phyloP scores from a whole-genome alignment of 768 basidiomycete genomes.

The Kwoniella newhampshirensis region DNA sequence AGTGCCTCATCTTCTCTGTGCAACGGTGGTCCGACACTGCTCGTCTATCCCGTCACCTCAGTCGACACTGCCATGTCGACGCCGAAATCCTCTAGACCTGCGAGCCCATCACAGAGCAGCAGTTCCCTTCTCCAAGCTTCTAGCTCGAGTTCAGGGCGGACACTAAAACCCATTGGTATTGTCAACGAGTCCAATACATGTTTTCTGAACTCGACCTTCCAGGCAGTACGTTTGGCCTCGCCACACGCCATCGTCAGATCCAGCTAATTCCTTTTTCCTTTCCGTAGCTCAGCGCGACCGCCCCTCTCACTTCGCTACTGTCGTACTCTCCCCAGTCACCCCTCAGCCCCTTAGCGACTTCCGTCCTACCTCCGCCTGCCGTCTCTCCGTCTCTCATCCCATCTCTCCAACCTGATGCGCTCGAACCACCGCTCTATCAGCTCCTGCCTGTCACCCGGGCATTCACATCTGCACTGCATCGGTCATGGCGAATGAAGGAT shows the following conservation, averaged over 20 bases:
- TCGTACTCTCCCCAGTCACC: constrained; percentile 52
- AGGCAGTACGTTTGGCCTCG: constrained; percentile 59
- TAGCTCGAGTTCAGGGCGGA: constrained; percentile 6
- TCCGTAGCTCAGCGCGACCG: constrained; percentile 56
- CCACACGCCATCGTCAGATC: too few relatives aligned
- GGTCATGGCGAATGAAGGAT: constrained; percentile 52
- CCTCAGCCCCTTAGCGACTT: constrained; percentile 55
- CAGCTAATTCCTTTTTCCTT: neutral
- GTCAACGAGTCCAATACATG: constrained; percentile 64
- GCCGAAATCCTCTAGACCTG: too few relatives aligned
- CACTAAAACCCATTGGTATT: constrained; percentile 49
- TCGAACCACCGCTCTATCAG: constrained; percentile 45
- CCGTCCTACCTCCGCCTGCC: constrained; percentile 30
- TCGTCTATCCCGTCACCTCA: too few relatives aligned
- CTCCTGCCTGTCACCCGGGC: constrained; percentile 49
- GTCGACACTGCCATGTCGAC: too few relatives aligned
- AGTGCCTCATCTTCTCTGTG: too few relatives aligned
- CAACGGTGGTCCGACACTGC: too few relatives aligned
- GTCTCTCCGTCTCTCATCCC: constrained; percentile 38
- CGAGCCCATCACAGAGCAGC: too few relatives aligned
- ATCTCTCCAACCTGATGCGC: constrained; percentile 39
- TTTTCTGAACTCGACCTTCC: constrained; percentile 93
- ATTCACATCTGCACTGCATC: constrained; percentile 41
- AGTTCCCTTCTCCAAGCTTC: too few relatives aligned
- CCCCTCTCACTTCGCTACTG: constrained; percentile 38